Percentiles rank a stretch among this genome's conserved stretches.
These are phyloP conservation scores for Batkoa obscura DNA, from an alignment of 371 early-diverging fungal genomes.

Conservation along the genomic window DNA sequence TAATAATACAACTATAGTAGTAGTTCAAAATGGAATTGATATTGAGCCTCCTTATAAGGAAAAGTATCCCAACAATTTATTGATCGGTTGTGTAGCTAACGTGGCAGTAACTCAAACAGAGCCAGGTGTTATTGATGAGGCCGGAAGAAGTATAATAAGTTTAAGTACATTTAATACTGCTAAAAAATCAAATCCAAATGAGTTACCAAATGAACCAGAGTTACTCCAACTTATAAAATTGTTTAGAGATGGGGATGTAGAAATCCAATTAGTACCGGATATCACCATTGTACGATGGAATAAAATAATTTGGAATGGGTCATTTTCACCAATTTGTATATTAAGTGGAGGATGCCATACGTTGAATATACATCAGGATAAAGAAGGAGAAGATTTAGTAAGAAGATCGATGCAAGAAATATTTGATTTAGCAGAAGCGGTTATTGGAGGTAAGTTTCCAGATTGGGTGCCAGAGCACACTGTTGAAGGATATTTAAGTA, in stretches of 20 bases:
- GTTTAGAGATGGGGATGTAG: conserved; percentile 26
- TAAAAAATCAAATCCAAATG: conserved; percentile 5
- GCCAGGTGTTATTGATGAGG: conserved; percentile 35
- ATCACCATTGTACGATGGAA: conserved; percentile 59
- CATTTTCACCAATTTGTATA: conserved; percentile 29
- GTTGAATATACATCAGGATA: conserved; percentile 28
- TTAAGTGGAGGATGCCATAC: conserved; percentile 40
- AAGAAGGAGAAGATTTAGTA: conserved; percentile 23
- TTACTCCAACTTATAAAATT: conserved; percentile 2
- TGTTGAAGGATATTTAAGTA: conserved; percentile 21
- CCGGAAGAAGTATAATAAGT: conserved; percentile 10
- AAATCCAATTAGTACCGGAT: conserved; percentile 22
- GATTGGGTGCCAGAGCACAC: conserved; percentile 20
- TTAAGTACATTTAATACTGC: conserved; percentile 18
- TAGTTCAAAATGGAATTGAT: conserved; percentile 77
- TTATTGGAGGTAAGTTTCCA: conserved; percentile 12
- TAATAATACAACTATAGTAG: conserved; percentile 34
- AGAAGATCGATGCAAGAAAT: conserved; percentile 38
- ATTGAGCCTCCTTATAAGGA: conserved; percentile 42
- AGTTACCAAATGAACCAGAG: neutral
- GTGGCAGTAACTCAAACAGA: conserved; percentile 45
- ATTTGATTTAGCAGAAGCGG: conserved; percentile 23
- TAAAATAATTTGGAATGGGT: conserved; percentile 52
- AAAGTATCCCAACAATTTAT: conserved; percentile 41
- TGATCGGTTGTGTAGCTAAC: conserved; percentile 52